Evolutionary conservation across 2,329 filamentous ascomycete species (phyloP), one percentile per base, ranked within the genome.

Genomic region (Aspergillus pseudoglaucus): DNA sequence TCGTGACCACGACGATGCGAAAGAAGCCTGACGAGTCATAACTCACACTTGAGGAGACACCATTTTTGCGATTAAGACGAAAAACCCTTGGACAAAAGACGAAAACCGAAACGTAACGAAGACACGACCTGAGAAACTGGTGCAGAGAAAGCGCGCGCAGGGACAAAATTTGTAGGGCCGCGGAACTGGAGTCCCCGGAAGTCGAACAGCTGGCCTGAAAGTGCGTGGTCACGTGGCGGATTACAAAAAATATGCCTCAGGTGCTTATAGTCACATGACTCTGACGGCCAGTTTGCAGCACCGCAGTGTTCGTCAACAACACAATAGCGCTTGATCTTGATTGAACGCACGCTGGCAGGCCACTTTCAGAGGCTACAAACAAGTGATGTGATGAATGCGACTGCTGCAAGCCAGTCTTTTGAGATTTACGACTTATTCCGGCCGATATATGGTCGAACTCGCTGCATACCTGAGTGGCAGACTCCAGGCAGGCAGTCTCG

Each of bases 1-100:
- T 17, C 33, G 14, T 35, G 15, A 35, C 6, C n/a, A 17, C n/a
- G 1, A n/a, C n/a, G 14, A 35, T 3, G 27, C 22, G 42, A 12
- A 15, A 44, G 9, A 5, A 44, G 10, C 20, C 15, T 14, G 45
- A 33, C 38, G 46, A 22, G 35, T 40, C 10, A 39, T 48, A 32
- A 66, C 80, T 65, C 75, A 85, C 82, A 85, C 75, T 69, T 85
- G 82, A 60, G 82, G 77, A 62, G 75, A 82, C 60, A 85, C 80
- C 82, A 84, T 85, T 68, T 71, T 82, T 68, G 60, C 60, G 54
- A 53, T 47, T 55, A 46, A 46, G 44, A 32, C 35, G 45, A 45
- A 12, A 44, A 32, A 47, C 51, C 53, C 42, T 55, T 54, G 45
- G n/a, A 39, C 48, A 48, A 47, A 41, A 51, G 54, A 46, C 45